Percentiles rank a stretch among this genome's conserved stretches.
phyloP scores from a whole-genome alignment of 169 alveolate genomes.

The Eimeria maxima region DNA sequence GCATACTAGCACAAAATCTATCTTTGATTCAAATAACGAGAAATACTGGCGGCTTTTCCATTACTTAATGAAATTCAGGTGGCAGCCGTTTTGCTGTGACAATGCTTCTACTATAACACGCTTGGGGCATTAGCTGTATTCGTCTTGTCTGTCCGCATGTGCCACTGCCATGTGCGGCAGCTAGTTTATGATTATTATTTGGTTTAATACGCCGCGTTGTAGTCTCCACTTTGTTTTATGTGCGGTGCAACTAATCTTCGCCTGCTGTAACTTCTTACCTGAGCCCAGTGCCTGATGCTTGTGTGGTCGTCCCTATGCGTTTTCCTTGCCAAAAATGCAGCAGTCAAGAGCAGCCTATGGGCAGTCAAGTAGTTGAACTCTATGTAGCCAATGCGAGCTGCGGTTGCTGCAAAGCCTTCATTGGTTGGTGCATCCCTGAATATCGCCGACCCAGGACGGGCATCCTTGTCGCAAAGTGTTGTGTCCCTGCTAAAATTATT shows the following conservation, averaged over 20 bases:
- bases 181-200: not conserved
- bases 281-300: constrained; percentile 81
- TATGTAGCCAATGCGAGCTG: constrained; percentile 66
- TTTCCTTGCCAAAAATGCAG: constrained; percentile 77
- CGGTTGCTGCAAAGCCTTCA: constrained; percentile 21
- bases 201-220: not conserved
- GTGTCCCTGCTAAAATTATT: not conserved
- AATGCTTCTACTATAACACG: not conserved
- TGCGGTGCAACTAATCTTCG: not conserved
- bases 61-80: not conserved
- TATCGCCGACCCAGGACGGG: not conserved
- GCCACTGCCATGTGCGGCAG: not conserved
- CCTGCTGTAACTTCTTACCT: constrained; percentile 19
- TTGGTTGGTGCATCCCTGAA: not conserved
- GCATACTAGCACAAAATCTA: not conserved
- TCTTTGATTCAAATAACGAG: not conserved
- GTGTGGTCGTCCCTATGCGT: constrained; percentile 69
- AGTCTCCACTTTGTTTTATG: not conserved
- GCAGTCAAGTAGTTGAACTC: constrained; percentile 81
- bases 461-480: not conserved
- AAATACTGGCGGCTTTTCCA: not conserved
- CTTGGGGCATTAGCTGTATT: not conserved
- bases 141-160: not conserved
- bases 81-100: not conserved
- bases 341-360: constrained; percentile 79